Evolutionary conservation across 768 basidiomycete species (phyloP).

Genomic region (Agaricus subrufescens): DNA sequence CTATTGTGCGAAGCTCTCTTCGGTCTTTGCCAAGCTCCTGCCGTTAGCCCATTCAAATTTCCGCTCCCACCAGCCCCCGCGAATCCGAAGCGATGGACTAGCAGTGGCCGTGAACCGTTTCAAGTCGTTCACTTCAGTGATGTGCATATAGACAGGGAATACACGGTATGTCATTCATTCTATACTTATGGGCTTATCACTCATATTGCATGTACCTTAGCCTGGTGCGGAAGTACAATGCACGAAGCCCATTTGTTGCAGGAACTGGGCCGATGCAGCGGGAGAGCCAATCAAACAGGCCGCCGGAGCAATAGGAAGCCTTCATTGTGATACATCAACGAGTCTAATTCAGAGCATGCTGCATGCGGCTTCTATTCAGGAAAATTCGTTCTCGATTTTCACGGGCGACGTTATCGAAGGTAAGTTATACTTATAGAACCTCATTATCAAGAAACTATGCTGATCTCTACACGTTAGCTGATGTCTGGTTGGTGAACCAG

Average conservation of each 20-base stretch:
- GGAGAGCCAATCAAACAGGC: constrained; percentile 30
- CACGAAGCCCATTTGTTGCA: constrained; percentile 61
- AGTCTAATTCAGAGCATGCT: constrained; percentile 48
- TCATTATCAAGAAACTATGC: too few species aligned
- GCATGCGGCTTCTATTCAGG: constrained; percentile 29
- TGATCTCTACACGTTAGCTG: not conserved
- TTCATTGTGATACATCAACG: constrained; percentile 49
- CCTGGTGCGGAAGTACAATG: constrained; percentile 50
- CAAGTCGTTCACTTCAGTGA: constrained; percentile 61
- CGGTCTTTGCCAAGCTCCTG: constrained; percentile 47
- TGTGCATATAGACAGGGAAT: constrained; percentile 55
- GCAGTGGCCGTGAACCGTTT: constrained; percentile 39
- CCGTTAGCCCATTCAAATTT: constrained; percentile 38
- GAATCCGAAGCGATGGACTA: constrained; percentile 27
- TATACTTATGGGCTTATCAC: not conserved
- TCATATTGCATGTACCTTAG: constrained; percentile 21
- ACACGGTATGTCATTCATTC: constrained; percentile 31
- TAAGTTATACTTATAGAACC: constrained; percentile 15
- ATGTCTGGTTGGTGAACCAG: not conserved
- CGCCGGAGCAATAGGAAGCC: constrained; percentile 45
- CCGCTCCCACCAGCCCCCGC: constrained; percentile 38
- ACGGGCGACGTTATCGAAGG: constrained; percentile 65
- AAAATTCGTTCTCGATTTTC: constrained; percentile 49
- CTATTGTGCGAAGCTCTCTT: constrained; percentile 52
- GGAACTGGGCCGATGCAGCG: constrained; percentile 38